phyloP scores from a whole-genome alignment of 2,329 filamentous ascomycete genomes.

The Trichoderma atrobrunneum region DNA sequence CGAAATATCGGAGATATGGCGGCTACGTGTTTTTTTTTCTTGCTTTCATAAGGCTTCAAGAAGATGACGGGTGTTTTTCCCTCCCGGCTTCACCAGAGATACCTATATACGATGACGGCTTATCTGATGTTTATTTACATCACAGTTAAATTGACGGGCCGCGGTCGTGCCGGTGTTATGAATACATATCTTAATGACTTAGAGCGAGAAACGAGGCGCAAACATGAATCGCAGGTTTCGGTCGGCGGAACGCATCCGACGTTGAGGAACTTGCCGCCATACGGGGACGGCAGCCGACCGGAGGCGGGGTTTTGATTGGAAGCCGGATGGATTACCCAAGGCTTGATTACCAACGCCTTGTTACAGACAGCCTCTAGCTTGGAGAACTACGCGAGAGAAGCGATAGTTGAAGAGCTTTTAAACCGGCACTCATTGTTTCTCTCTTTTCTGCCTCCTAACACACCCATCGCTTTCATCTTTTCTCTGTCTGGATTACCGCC shows the following conservation, averaged over 20 bases:
- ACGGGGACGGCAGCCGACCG: background rate
- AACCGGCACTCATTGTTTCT: background rate
- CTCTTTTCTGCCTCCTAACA: background rate
- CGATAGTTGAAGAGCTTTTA: background rate
- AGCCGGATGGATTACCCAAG: background rate
- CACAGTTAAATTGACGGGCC: background rate
- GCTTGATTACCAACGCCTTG: background rate
- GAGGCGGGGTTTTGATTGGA: background rate
- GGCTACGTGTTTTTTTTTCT: background rate
- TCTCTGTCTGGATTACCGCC: background rate
- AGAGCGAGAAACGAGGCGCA: background rate
- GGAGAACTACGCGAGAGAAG: background rate
- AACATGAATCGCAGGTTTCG: background rate
- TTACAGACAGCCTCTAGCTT: background rate
- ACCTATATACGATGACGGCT: background rate
- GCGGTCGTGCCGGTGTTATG: background rate
- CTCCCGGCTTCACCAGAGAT: background rate
- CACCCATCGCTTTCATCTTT: background rate
- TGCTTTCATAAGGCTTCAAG: background rate
- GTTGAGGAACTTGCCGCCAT: background rate
- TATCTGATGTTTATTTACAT: background rate
- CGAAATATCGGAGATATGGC: background rate
- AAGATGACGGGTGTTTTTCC: background rate
- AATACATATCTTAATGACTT: background rate
- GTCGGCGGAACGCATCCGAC: constrained; percentile 1